Evolutionary conservation across 129 eudicot genomes (phyloP).

Genomic region (Dittrichia graveolens): DNA sequence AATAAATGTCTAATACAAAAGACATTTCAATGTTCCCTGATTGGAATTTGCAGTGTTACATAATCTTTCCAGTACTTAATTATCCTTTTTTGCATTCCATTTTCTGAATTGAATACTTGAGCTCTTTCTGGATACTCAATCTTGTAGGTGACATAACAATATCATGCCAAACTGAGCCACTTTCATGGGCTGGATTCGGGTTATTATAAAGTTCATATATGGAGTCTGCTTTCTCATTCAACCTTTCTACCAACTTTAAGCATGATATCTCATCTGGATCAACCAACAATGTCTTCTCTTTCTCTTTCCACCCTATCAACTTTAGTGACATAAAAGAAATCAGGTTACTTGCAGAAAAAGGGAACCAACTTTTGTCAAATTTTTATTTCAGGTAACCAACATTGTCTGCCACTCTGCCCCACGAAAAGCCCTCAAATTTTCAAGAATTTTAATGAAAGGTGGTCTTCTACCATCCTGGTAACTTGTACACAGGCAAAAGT

Average conservation of each 20-base stretch:
- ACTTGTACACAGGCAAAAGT: too few species aligned
- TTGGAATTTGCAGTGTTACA: constrained; percentile 9
- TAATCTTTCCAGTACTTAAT: not conserved
- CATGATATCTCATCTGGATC: constrained; percentile 85
- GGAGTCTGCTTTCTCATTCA: constrained; percentile 73
- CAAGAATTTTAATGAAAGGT: too few species aligned
- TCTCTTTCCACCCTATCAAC: constrained; percentile 98
- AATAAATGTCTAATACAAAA: constrained; percentile 16
- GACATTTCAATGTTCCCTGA: constrained; percentile 8
- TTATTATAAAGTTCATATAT: constrained; percentile 68
- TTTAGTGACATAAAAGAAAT: constrained; percentile 24
- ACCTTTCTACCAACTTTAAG: constrained; percentile 53
- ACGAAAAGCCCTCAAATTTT: too few species aligned
- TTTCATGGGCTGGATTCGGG: constrained; percentile 54
- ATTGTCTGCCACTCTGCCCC: too few species aligned
- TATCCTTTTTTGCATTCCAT: constrained; percentile 50
- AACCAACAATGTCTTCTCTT: constrained; percentile 83
- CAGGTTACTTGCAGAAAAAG: too few species aligned
- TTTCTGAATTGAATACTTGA: constrained; percentile 71
- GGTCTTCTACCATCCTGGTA: too few species aligned
- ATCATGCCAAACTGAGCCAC: constrained; percentile 89
- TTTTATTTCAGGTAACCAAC: too few species aligned
- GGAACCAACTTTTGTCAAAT: too few species aligned
- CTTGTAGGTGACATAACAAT: constrained; percentile 92
- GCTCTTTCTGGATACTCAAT: constrained; percentile 77